Evolutionary conservation across 75 land plant genomes (phyloP), one percentile per base, ranked within the genome.

Genomic region (Selaginella tamariscina): DNA sequence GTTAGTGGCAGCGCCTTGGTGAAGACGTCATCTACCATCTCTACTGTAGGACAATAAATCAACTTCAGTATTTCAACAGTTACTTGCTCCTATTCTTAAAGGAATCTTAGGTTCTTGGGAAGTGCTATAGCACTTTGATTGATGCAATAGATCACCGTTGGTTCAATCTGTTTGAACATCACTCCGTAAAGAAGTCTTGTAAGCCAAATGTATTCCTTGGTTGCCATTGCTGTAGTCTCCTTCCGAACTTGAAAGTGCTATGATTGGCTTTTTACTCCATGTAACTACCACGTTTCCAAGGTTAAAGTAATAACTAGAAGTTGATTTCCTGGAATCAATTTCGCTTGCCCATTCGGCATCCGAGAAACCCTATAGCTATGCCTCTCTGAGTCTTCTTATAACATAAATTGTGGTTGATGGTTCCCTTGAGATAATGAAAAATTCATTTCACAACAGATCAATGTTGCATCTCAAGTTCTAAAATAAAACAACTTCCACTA

Each of bases 141-240:
- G 27, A 68, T 65, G 64, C 76, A 68, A 18, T 31, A 21, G 23
- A 74, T 27, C n/a, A 30, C 0, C 0, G 68, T 66, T n/a, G n/a
- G n/a, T n/a, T n/a, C n/a, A n/a, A n/a, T n/a, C n/a, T n/a, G n/a
- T n/a, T n/a, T n/a, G n/a, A n/a, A n/a, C n/a, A n/a, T n/a, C n/a
- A n/a, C n/a, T n/a, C n/a, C n/a, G n/a, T n/a, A n/a, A n/a, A n/a
- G n/a, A n/a, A n/a, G n/a, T n/a, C n/a, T n/a, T n/a, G n/a, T n/a
- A n/a, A n/a, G n/a, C n/a, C n/a, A n/a, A n/a, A n/a, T n/a, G n/a
- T n/a, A n/a, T n/a, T n/a, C n/a, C n/a, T n/a, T n/a, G n/a, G n/a
- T n/a, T n/a, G n/a, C n/a, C n/a, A n/a, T 69, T 33, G 21, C 54
- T 69, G 32, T 82, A 82, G 59, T 79, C 74, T 0, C 78, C 72